Conservation (phyloP, 225 moss, liverwort and hornwort genomes). For the Marchantia paleacea region DNA sequence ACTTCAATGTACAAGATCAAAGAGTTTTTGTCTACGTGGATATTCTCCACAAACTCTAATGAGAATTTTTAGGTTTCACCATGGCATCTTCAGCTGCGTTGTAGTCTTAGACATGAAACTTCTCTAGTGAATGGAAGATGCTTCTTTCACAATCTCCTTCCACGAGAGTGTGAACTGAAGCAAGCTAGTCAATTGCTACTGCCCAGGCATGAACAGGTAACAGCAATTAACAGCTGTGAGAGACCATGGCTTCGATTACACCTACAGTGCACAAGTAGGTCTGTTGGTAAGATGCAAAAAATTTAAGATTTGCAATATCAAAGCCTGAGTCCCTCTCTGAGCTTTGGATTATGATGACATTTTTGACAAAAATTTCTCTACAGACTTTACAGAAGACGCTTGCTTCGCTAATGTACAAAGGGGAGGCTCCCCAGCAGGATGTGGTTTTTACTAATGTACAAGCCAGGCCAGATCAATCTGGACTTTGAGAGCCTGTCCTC, state of each 20-base stretch:
- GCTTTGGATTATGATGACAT: background rate
- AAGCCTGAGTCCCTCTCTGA: background rate
- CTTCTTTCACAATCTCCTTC: background rate
- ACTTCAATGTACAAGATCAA: constrained; percentile 8
- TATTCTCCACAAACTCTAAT: background rate
- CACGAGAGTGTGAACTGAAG: background rate
- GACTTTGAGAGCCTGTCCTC: constrained; percentile 12
- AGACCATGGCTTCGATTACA: constrained; percentile 18
- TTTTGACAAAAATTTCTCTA: constrained; percentile 6
- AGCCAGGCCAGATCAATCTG: constrained; percentile 27
- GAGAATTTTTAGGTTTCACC: constrained; percentile 4
- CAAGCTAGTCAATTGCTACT: background rate
- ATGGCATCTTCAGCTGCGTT: constrained; percentile 13
- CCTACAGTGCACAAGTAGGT: constrained; percentile 15
- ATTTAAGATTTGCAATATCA: background rate
- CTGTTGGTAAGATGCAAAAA: constrained; percentile 18
- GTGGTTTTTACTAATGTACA: constrained; percentile 18
- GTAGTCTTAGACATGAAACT: constrained; percentile 9
- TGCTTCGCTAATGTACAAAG: constrained; percentile 22
- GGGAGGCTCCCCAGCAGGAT: constrained; percentile 16
- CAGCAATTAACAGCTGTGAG: constrained; percentile 9
- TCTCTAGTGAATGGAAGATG: background rate
- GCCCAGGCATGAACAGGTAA: background rate
- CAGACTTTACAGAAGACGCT: constrained; percentile 5
- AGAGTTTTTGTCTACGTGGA: background rate